Percentiles rank a stretch among this genome's conserved stretches.
phyloP scores from a whole-genome alignment of 2,329 filamentous ascomycete genomes.

The Aspergillus calidoustus region DNA sequence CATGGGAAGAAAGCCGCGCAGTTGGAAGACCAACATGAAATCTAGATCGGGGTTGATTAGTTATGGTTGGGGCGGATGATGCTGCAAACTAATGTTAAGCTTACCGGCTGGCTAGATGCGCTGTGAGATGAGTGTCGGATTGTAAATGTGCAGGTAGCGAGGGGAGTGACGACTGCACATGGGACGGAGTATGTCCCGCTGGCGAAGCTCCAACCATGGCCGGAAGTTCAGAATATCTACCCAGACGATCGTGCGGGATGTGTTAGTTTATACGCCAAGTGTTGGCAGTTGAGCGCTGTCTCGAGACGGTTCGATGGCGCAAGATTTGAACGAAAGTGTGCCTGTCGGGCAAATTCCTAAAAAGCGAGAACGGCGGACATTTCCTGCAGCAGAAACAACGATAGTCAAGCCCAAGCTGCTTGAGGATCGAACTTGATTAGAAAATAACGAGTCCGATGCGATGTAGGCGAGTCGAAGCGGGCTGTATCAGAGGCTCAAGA shows the following conservation, averaged over 20 bases:
- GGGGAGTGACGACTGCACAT: constrained; percentile 81
- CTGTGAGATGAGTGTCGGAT: constrained; percentile 57
- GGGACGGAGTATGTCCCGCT: constrained; percentile 59
- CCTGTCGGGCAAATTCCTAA: constrained; percentile 20
- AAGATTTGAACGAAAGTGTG: neutral
- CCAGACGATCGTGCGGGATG: constrained; percentile 5
- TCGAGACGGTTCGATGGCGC: neutral
- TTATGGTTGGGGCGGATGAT: neutral
- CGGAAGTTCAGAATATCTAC: constrained; percentile 20
- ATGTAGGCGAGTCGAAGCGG: constrained; percentile 1
- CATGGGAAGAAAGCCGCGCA: constrained; percentile 87
- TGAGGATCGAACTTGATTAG: neutral
- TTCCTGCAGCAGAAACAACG: constrained; percentile 15
- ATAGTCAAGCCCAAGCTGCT: neutral
- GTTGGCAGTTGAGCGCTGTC: neutral
- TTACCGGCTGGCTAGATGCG: constrained; percentile 57
- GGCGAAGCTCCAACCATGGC: constrained; percentile 47
- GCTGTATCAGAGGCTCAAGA: constrained; percentile 4
- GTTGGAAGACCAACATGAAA: constrained; percentile 92
- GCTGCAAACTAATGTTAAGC: neutral
- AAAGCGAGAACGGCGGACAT: constrained; percentile 19
- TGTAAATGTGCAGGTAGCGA: constrained; percentile 75
- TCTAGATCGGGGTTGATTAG: constrained; percentile 64
- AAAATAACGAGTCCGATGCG: neutral
- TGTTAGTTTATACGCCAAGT: neutral